Base-by-base conservation (phyloP, 768 basidiomycete species). In the Amanita rimosa region DNA sequence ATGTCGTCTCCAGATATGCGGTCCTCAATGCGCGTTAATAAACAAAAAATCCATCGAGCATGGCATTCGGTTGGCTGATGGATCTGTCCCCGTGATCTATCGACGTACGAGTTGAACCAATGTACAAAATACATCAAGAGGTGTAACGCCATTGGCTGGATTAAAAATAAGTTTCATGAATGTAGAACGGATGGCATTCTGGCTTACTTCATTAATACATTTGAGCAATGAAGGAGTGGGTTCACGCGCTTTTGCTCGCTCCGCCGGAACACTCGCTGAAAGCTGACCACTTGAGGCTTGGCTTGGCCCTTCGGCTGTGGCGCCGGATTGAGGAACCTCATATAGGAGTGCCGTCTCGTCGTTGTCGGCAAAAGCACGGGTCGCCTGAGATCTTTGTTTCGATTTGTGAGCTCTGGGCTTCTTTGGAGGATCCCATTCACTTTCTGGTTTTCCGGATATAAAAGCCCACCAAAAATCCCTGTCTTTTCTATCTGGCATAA, bases 391-490 rank as follows among this genome's bases (percentile, higher is more conserved):
- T 49, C 39, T 55, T 53, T 56, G 56, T 46, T 44, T 55, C 47
- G 48, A 54, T 47, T 50, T 58, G 24, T 60, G 55, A 53, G 48
- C 53, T 65, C 57, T 73, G 21, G 63, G 51, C 51, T 61, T 67
- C 58, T 74, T 78, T 9, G 73, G 68, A 17, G 74, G 70, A 57
- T 73, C 74, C 86, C 86, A 89, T 36, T 75, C 78, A 27, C 72
- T 69, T 57, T 78, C 75, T n/a, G 84, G 79, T 54, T 69, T 68
- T 29, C 86, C 88, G 39, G 76, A 67, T 4, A 91, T 63, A 54
- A 81, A 91, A 13, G 74, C 72, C 88, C 88, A 90, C 88, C 88
- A 91, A 14, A 69, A 63, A 53, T 86, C 83, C 48, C 88, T 72
- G 51, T 85, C 79, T 58, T 75, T 80, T 59, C 73, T 81, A 44